phyloP scores from a whole-genome alignment of 129 eudicot genomes.

The Tanacetum coccineum region DNA sequence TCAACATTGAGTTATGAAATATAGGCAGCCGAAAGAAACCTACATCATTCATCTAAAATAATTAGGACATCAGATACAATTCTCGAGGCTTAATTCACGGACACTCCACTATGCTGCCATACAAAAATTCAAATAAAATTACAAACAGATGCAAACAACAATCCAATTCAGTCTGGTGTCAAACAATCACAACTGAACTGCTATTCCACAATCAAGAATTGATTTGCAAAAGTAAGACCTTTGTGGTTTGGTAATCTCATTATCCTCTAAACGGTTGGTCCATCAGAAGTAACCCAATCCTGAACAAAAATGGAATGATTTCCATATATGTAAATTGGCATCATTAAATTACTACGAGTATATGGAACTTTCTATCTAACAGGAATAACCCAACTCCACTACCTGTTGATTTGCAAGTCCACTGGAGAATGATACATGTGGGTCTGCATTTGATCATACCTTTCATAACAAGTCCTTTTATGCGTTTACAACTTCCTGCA shows the following conservation, averaged over 20 bases:
- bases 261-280: neutral
- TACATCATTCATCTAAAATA: too few relatives aligned
- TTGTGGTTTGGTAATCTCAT: slow-evolving; percentile 1
- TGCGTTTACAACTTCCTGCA: slow-evolving; percentile 62
- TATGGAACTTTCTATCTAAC: slow-evolving; percentile 1
- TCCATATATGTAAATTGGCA: slow-evolving; percentile 10
- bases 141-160: slow-evolving; percentile 17
- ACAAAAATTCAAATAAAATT: neutral
- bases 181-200: slow-evolving; percentile 13
- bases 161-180: slow-evolving; percentile 3
- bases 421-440: slow-evolving; percentile 15
- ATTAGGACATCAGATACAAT: too few relatives aligned
- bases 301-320: slow-evolving; percentile 5
- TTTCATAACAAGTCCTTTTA: slow-evolving; percentile 20
- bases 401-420: slow-evolving; percentile 12
- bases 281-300: slow-evolving; percentile 10
- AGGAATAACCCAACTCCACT: neutral
- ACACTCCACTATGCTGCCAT: neutral
- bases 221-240: neutral
- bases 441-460: slow-evolving; percentile 12
- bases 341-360: neutral
- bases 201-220: slow-evolving; percentile 9
- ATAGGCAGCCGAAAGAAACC: too few relatives aligned
- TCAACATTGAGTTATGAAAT: too few relatives aligned
- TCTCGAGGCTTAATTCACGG: neutral